Conservation (phyloP, 768 basidiomycete species). For the Atractiella rhizophila region DNA sequence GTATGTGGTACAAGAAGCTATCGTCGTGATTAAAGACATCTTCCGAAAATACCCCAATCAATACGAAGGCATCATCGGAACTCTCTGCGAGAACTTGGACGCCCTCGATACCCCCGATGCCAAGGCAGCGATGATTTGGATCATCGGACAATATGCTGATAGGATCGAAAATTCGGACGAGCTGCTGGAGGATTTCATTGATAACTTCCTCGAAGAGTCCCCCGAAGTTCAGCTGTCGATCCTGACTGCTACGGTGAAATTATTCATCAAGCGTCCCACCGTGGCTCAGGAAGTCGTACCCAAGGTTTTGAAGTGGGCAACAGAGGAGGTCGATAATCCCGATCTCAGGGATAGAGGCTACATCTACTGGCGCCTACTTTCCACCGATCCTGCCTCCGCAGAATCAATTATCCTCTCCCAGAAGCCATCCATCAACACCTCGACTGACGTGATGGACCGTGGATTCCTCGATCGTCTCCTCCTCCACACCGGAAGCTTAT, state of each 20-base stretch:
- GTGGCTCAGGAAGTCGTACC: conserved; percentile 69
- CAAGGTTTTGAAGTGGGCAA: conserved; percentile 87
- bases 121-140: conserved; percentile 95
- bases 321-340: conserved; percentile 93
- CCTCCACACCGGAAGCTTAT: conserved; percentile 73
- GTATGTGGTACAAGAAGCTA: conserved; percentile 90
- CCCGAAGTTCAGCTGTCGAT: conserved; percentile 89
- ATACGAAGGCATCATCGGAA: conserved; percentile 90
- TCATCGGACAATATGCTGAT: conserved; percentile 84
- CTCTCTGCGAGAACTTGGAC: conserved; percentile 73
- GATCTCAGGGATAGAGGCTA: conserved; percentile 90
- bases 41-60: conserved; percentile 89
- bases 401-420: conserved; percentile 72
- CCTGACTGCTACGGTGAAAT: conserved; percentile 77
- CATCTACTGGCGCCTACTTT: conserved; percentile 97
- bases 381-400: conserved; percentile 68
- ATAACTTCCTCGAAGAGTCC: conserved; percentile 75
- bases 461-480: conserved; percentile 83
- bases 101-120: conserved; percentile 82
- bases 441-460: conserved; percentile 90
- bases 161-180: conserved; percentile 90
- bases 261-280: conserved; percentile 80
- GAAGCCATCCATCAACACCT: conserved; percentile 91
- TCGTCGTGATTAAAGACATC: conserved; percentile 93
- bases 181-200: conserved; percentile 68